Conservation (phyloP, 352 stramenopile species). For the Peronospora farinosa region DNA sequence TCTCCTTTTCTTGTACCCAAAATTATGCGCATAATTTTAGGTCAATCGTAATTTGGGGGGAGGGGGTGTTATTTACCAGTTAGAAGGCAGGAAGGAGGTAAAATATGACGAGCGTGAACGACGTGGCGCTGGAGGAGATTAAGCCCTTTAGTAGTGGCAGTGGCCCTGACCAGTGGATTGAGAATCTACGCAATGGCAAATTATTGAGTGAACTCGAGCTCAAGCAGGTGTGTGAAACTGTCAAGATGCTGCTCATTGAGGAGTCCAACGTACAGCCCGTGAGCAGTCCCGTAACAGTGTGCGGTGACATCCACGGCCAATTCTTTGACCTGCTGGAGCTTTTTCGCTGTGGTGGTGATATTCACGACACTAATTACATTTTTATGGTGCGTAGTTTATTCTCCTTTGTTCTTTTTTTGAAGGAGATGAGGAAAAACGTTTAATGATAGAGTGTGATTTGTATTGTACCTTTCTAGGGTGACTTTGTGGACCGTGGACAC, state of each 20-base stretch:
- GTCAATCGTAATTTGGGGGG: too few species aligned
- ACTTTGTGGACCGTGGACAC: slow-evolving; percentile 88
- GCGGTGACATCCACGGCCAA: slow-evolving; percentile 87
- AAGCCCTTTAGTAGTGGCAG: slow-evolving; percentile 46
- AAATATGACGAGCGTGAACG: slow-evolving; percentile 58
- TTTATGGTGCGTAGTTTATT: slow-evolving; percentile 80
- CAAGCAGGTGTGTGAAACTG: slow-evolving; percentile 86
- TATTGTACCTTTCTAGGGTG: slow-evolving; percentile 41
- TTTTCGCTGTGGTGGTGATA: slow-evolving; percentile 79
- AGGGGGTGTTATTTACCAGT: too few species aligned
- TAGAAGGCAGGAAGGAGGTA: slow-evolving; percentile 5
- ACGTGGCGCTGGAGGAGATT: slow-evolving; percentile 48
- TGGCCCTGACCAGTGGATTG: slow-evolving; percentile 82
- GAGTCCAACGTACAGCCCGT: slow-evolving; percentile 89
- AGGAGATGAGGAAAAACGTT: neutral
- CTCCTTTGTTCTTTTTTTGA: neutral
- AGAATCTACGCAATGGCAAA: slow-evolving; percentile 68
- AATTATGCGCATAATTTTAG: too few species aligned
- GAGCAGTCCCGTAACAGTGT: slow-evolving; percentile 85
- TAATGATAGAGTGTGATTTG: slow-evolving; percentile 1
- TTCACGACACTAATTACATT: slow-evolving; percentile 86
- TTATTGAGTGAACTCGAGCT: slow-evolving; percentile 83
- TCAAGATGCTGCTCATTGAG: slow-evolving; percentile 89
- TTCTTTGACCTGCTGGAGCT: slow-evolving; percentile 88
- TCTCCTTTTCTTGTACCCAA: neutral